Base-by-base conservation (phyloP, 176 grass and related monocot species). In the Poa annua region DNA sequence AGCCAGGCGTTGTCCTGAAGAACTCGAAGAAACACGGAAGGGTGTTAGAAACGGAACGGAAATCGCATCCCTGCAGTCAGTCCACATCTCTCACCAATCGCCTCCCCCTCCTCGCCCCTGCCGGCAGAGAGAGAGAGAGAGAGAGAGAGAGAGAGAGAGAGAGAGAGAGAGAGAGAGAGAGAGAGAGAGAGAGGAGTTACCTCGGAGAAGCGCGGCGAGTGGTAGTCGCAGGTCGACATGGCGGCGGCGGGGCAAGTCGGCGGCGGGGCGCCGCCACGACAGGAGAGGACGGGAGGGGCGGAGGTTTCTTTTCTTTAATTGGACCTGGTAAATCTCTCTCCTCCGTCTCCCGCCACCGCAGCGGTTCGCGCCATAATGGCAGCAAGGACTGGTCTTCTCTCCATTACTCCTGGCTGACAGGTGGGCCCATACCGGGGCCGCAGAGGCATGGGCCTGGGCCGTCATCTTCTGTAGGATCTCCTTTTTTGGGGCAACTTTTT, bases 161-260 rank as follows among this genome's bases (percentile, higher is more conserved):
- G 47, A 51, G 13, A 26, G 24, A 20, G 66, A 57, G 5, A n/a
- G 9, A 4, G 48, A 0, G 59, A 29, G 24, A 62, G 76, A 66
- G 60, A 75, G 60, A 71, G 20, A 71, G 24, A 20, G 67, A 59
- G 5, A n/a, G 9, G 48, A 0, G 44, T 65, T 83, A 94, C 95
- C 95, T 94, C 92, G n/a, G 92, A 97, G 84, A 97, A 94, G 34
- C 91, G 42, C 29, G 95, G 92, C 42, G 92, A 92, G 82, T 85
- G 92, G 79, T 89, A 94, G 3, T 81, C 81, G 73, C 80, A 91
- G 71, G 36, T 81, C 49, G 88, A 89, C 95, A 97, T 94, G 72
- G 15, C 24, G 71, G 14, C 51, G 29, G 36, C 36, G 3, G 36
- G 36, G 36, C 36, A 36, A 36, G 35, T 36, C 35, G 5, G 35